Evolutionary conservation across 768 basidiomycete species (phyloP), one percentile per base, ranked within the genome.

Genomic region (Gloeopeniophorella convolvens): DNA sequence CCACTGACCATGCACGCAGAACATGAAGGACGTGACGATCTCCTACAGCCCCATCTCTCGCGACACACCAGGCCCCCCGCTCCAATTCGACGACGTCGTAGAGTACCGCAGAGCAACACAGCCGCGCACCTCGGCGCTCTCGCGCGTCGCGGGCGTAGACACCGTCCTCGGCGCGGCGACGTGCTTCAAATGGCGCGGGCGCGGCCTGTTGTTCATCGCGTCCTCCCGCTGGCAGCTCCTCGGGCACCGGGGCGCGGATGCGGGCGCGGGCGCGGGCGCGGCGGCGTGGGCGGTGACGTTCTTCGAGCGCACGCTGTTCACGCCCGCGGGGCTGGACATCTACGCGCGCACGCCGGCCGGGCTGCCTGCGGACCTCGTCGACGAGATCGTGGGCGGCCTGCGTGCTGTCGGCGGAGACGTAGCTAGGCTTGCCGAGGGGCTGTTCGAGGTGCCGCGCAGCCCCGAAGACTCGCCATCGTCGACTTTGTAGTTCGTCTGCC

Each of bases 261-360:
- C 46, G 24, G 16, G 23, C 15, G 41, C 43, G n/a, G n/a, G n/a
- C n/a, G n/a, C n/a, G n/a, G n/a, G n/a, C n/a, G n/a, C n/a, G n/a
- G n/a, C n/a, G 7, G 59, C 52, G 15, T 66, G 61, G 61, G 64
- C 59, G 28, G 56, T 66, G 13, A 62, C 60, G 59, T 72, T 63
- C 60, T 72, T 73, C 60, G 70, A 70, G 28, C 66, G 64, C 53
- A 72, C 72, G 10, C 61, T 72, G 13, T 73, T 73, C 64, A 72
- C 72, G 0, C 70, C 72, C 5, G 68, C 70, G 16, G 72, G 72
- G 0, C 58, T 73, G 16, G 72, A 73, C 56, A 65, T 73, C 40
- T 73, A 72, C 53, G 45, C 60, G 15, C 51, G 63, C 16, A 39
- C 50, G 5, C 41, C 59, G 6, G 34, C 34, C 9, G 58, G 56